Base-by-base conservation (phyloP, 805 yeast species). In the Nakazawaea peltata region DNA sequence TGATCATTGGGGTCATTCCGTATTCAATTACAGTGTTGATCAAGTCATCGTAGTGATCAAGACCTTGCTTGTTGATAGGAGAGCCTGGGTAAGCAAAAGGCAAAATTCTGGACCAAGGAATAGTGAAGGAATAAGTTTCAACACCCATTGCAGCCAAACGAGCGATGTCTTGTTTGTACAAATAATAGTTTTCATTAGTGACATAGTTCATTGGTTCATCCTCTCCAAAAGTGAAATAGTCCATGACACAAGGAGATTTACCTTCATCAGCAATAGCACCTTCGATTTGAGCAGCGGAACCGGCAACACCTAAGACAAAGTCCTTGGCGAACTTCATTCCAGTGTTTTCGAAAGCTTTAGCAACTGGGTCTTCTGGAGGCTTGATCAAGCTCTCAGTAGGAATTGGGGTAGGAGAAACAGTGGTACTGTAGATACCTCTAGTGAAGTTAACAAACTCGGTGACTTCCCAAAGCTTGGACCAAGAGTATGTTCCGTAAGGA, bases 41-140 rank as follows among this genome's bases (percentile, higher is more conserved):
- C 28, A 39, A 32, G 13, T 34, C 34, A 13, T 36, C 33, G 29
- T 39, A 39, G 24, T 34, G 37, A 15, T 34, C 39, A 12, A 39
- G n/a, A 16, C 34, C 42, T 22, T 26, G 19, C 24, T 32, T 33
- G 21, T 39, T 39, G 21, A 39, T 32, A 10, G 39, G 39, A 10
- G 37, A 24, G 12, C 31, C 35, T 11, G 36, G 30, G n/a, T 16
- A 33, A 9, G 27, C 55, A 33, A 51, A 50, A 4, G 63, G 64
- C 23, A 56, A 43, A n/a, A 59, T 54, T 38, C 64, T 45, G n/a
- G 60, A 43, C 62, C 63, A 59, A 5, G 63, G 55, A 32, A 59
- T 51, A 7, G 57, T 39, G 42, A 59, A 44, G 4, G 61, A 55
- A 41, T 59, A 59, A 32, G 44, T 30, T 25, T 52, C 51, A 21